Evolutionary conservation across 495 filamentous ascomycete genomes (phyloP), one percentile per base, ranked within the genome.

Genomic region (Aspergillus hancockii): DNA sequence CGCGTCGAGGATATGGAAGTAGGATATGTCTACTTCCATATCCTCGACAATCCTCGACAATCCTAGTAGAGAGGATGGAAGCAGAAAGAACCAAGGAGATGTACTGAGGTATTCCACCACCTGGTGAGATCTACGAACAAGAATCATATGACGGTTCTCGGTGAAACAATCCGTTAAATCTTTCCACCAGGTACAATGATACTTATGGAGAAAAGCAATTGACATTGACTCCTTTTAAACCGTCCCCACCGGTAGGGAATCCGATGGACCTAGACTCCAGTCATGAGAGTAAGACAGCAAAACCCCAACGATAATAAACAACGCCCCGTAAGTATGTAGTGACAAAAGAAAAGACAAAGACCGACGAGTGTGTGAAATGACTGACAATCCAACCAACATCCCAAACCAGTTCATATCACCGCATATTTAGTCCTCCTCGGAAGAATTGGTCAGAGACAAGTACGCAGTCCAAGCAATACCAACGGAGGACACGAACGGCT

Each of bases 381-480:
- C 32, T 47, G 21, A 47, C 43, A 23, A 23, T 47, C 43, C 19
- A n/a, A 47, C 19, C 6, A 8, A 4, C 18, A 47, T 3, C 43
- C 3, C 13, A 47, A 22, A 47, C 18, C n/a, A 1, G 19, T 8
- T 16, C 22, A 53, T 19, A 16, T 22, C 8, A 31, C 16, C 9
- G 6, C 22, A 25, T 38, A 14, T 25, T 69, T 67, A 75, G 34
- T 74, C 68, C 52, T 96, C 88, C 52, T 93, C 92, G 0, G 93
- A 76, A 25, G 93, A 89, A 71, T 98, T 99, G 55, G 90, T 94
- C 5, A 99, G 82, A 0, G 93, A 97, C 25, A 99, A 85, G 71
- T 97, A 99, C 22, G 92, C 93, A n/a, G 95, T 99, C 95, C 95
- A 99, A 49, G 92, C 92, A 63, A 99, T 97, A 81, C 95, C 95